Conservation (phyloP, 228 moss, liverwort and hornwort genomes). For the Sphagnum magellanicum region DNA sequence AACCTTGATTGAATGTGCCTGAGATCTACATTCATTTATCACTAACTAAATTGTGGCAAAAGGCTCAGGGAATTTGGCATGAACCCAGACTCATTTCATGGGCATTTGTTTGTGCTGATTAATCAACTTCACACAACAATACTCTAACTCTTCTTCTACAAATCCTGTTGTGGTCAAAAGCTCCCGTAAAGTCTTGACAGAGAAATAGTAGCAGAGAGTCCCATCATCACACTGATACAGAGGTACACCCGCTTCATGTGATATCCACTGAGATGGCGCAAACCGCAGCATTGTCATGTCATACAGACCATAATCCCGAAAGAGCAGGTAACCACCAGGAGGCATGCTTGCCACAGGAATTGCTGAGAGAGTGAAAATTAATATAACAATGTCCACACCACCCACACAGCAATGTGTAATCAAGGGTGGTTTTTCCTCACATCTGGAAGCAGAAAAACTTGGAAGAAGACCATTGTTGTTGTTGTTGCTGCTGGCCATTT, state of each 20-base stretch:
- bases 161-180: slow-evolving; percentile 49
- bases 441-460: too few relatives aligned
- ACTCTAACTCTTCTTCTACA: slow-evolving; percentile 67
- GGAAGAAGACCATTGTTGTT: too few relatives aligned
- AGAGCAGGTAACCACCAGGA: slow-evolving; percentile 65
- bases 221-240: slow-evolving; percentile 73
- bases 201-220: slow-evolving; percentile 77
- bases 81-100: slow-evolving; percentile 93
- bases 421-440: background rate
- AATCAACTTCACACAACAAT: slow-evolving; percentile 70
- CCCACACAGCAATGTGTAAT: slow-evolving; percentile 38
- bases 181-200: slow-evolving; percentile 37
- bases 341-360: slow-evolving; percentile 62
- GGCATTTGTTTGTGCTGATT: slow-evolving; percentile 60
- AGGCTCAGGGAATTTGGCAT: slow-evolving; percentile 65
- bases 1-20: too few relatives aligned
- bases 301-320: slow-evolving; percentile 88
- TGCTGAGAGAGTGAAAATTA: slow-evolving; percentile 89
- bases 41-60: too few relatives aligned
- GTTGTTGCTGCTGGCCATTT: too few relatives aligned
- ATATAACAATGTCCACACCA: slow-evolving; percentile 60
- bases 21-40: too few relatives aligned
- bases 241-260: slow-evolving; percentile 6
- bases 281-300: slow-evolving; percentile 95
- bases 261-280: slow-evolving; percentile 43